These are phyloP conservation scores for Pseudogymnoascus sp. DNA, from an alignment of 2,329 filamentous ascomycete genomes.

Conservation along the genomic window DNA sequence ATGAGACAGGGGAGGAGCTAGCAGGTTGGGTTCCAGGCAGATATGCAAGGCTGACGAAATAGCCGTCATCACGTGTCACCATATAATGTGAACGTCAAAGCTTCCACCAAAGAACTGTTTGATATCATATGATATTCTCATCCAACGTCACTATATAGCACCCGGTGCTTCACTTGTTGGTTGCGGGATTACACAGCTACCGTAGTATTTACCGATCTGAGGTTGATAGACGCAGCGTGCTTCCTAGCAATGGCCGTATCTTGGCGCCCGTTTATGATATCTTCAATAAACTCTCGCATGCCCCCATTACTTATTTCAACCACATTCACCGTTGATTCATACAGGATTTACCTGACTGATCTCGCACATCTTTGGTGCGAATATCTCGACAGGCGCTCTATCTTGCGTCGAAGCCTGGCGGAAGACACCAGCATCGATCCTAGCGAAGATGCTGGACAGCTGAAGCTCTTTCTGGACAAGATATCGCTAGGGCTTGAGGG, in stretches of 20 bases:
- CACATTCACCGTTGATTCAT: conserved; percentile 45
- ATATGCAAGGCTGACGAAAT: conserved; percentile 15
- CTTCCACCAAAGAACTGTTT: not conserved
- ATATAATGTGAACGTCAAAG: conserved; percentile 3
- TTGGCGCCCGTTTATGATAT: conserved; percentile 2
- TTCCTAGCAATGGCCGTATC: not conserved
- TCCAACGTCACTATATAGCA: not conserved
- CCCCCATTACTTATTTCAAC: conserved; percentile 58
- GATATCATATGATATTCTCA: not conserved
- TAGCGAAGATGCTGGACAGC: conserved; percentile 58
- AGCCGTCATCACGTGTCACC: not conserved
- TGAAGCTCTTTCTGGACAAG: conserved; percentile 57
- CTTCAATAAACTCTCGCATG: conserved; percentile 20
- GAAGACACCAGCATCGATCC: conserved; percentile 67
- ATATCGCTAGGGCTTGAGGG: conserved; percentile 42
- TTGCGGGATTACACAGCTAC: not conserved
- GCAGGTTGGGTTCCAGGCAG: conserved; percentile 1
- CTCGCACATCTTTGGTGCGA: conserved; percentile 68
- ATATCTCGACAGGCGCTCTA: conserved; percentile 49
- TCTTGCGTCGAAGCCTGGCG: conserved; percentile 52
- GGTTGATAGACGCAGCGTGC: not conserved
- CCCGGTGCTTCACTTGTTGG: not conserved
- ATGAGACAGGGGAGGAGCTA: conserved; percentile 1
- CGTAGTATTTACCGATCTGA: not conserved
- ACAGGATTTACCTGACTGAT: conserved; percentile 61